Evolutionary conservation across 306 rosid species (phyloP).

Genomic region (Rubus parviflorus): DNA sequence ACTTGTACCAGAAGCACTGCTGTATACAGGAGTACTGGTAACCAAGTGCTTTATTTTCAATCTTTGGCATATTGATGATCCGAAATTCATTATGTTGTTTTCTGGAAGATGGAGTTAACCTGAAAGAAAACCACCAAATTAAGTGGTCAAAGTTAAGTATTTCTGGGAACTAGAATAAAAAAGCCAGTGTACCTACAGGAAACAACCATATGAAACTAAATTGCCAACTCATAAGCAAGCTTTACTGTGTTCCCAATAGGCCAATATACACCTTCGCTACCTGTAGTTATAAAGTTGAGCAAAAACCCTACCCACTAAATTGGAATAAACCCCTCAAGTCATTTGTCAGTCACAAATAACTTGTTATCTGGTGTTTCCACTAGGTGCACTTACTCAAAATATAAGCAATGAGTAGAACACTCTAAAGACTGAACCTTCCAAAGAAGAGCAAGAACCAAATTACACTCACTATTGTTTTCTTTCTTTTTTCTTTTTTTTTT

Average conservation of each 20-base stretch:
- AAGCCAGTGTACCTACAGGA: neutral
- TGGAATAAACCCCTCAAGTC: too few species aligned
- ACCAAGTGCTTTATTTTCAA: constrained; percentile 62
- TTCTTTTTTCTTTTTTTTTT: too few species aligned
- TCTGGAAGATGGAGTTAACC: constrained; percentile 12
- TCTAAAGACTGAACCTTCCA: too few species aligned
- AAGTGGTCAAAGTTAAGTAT: neutral
- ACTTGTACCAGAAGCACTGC: constrained; percentile 54
- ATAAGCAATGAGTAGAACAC: too few species aligned
- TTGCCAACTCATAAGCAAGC: neutral
- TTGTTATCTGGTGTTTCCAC: too few species aligned
- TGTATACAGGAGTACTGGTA: constrained; percentile 58
- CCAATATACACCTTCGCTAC: too few species aligned
- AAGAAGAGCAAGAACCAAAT: too few species aligned
- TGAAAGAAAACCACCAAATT: constrained; percentile 12
- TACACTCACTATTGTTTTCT: too few species aligned
- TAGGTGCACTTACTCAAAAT: too few species aligned
- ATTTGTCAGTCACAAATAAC: too few species aligned
- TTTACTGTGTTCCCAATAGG: neutral
- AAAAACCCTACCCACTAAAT: too few species aligned
- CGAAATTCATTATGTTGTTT: constrained; percentile 48
- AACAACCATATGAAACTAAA: neutral
- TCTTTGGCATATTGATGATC: constrained; percentile 59
- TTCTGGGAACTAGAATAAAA: neutral
- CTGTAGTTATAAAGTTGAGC: too few species aligned